Base-by-base conservation (phyloP, 1,284 basidiomycete species). In the Anthracocystis panici-leucophaei region DNA sequence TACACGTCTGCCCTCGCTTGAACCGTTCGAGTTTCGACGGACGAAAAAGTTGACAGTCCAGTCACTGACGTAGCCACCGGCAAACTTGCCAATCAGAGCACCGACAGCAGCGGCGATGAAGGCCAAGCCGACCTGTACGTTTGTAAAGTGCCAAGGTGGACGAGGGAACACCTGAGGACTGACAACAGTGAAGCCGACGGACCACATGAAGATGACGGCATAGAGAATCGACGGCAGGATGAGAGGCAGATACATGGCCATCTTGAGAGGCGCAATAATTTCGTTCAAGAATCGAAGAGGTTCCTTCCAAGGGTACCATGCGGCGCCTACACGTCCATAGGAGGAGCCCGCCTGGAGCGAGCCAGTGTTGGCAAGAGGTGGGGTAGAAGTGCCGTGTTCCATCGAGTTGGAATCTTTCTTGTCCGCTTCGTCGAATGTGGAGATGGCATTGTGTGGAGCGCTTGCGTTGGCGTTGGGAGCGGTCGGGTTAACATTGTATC, bases 101-200 rank as follows among this genome's bases (percentile, higher is more conserved):
- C 85, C 86, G 11, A 86, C 65, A 7, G 80, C 82, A 25, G 72
- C 75, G 11, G 85, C 84, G n/a, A 86, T 74, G 69, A 83, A 86
- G 0, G 82, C 66, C 18, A 67, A 64, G 16, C 86, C 86, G 23
- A 84, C 65, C 2, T 80, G 74, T 5, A 85, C 75, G 16, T 75
- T 58, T 14, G 62, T 67, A 52, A 86, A 86, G 23, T 27, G 46
- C 77, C 82, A 86, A 7, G 86, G 86, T 27, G 84, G 74, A 20
- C 66, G 58, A n/a, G 75, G 79, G 66, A 85, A 82, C 12, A 80
- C 69, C 44, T 82, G 81, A 6, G 86, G 85, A 35, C 68, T 68
- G 45, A 83, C 75, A 35, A 86, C 76, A 7, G 85, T 85, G 62
- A 84, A 79, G 14, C 82, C 84, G 46, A 86, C 84, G 1, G 74